Conservation (phyloP, 352 stramenopile species). For the Albugo candida region DNA sequence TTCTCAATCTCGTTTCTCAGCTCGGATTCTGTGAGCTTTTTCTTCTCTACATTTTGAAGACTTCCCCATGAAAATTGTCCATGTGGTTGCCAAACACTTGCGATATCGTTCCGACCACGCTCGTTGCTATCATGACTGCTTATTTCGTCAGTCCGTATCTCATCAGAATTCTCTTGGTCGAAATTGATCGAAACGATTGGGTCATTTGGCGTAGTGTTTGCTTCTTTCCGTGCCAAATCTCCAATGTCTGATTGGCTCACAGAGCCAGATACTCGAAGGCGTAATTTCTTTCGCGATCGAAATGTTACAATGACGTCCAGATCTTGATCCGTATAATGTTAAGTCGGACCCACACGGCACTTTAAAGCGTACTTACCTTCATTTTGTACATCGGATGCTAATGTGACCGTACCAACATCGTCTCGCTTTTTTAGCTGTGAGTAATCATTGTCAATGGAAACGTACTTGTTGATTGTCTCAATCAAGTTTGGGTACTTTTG, state of each 20-base stretch:
- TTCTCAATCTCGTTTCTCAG: slow-evolving; percentile 30
- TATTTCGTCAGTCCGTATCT: slow-evolving; percentile 8
- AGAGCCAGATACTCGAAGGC: slow-evolving; percentile 30
- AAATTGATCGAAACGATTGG: slow-evolving; percentile 40
- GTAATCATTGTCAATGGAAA: slow-evolving; percentile 28
- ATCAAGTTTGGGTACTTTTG: slow-evolving; percentile 65
- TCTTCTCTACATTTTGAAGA: not conserved
- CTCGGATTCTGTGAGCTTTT: slow-evolving; percentile 8
- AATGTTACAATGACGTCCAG: slow-evolving; percentile 41
- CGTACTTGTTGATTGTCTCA: slow-evolving; percentile 35
- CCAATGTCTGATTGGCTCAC: slow-evolving; percentile 48
- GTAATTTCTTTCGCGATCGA: slow-evolving; percentile 23
- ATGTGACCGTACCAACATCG: slow-evolving; percentile 44
- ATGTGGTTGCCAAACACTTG: not conserved
- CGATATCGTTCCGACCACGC: slow-evolving; percentile 5
- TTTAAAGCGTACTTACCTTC: slow-evolving; percentile 25
- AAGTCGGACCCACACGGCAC: not conserved
- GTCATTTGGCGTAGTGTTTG: slow-evolving; percentile 20
- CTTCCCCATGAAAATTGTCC: not conserved
- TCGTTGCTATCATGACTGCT: not conserved
- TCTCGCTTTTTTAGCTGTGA: slow-evolving; percentile 27
- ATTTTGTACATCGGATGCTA: slow-evolving; percentile 28
- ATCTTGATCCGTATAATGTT: slow-evolving; percentile 3
- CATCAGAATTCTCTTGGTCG: slow-evolving; percentile 18
- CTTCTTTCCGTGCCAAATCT: slow-evolving; percentile 19